phyloP scores from a whole-genome alignment of 2,329 filamentous ascomycete genomes.

The Calycina marina region DNA sequence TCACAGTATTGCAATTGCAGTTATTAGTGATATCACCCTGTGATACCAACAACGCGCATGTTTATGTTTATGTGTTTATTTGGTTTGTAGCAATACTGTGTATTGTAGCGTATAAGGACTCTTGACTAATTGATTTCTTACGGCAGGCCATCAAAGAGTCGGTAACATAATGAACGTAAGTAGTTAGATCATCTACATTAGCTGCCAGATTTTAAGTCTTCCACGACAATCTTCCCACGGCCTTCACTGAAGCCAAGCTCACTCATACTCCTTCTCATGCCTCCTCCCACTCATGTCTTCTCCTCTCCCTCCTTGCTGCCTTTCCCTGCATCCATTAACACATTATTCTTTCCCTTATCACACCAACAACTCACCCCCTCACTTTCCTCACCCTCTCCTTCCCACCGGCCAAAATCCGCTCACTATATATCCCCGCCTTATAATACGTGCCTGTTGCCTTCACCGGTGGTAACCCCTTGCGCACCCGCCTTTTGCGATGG shows the following conservation, averaged over 20 bases:
- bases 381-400: slow-evolving; percentile 3
- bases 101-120: not conserved
- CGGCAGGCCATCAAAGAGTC: not conserved
- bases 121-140: not conserved
- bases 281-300: no score
- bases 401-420: slow-evolving; percentile 7
- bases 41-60: no score
- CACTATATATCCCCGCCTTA: slow-evolving; percentile 35
- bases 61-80: no score
- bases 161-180: not conserved
- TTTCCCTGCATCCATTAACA: not conserved
- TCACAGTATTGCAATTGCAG: no score
- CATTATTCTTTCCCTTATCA: slow-evolving; percentile 3
- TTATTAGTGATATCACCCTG: no score
- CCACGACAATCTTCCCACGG: not conserved
- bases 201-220: not conserved
- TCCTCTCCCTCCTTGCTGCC: no score
- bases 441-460: slow-evolving; percentile 48
- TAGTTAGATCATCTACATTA: not conserved
- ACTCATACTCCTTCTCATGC: no score
- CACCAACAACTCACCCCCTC: not conserved
- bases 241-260: no score
- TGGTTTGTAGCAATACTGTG: not conserved
- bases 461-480: slow-evolving; percentile 35
- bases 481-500: slow-evolving; percentile 46